A percentile compares a stretch with the other conserved stretches of the same genome.
Evolutionary conservation across 1,139 yeast species (phyloP).

Genomic region (Nakaseomyces nivariensis): DNA sequence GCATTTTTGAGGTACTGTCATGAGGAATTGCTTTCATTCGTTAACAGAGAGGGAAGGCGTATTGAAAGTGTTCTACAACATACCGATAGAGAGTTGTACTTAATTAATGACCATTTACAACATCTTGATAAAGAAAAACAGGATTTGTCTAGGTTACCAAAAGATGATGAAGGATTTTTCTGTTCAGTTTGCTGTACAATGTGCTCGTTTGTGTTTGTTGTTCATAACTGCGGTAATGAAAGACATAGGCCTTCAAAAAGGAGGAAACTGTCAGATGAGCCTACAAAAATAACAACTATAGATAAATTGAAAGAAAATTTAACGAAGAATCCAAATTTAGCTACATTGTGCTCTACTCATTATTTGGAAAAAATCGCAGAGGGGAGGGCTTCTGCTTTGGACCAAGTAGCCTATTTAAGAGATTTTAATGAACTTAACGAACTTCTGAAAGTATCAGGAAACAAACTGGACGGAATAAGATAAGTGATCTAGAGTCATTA

Average conservation of each 20-base stretch:
- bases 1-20: slow-evolving; percentile 20
- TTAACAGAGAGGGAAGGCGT: slow-evolving; percentile 5
- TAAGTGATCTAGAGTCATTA: neutral
- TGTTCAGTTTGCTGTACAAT: slow-evolving; percentile 31
- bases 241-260: slow-evolving; percentile 10
- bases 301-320: neutral
- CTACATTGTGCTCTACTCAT: neutral
- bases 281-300: neutral
- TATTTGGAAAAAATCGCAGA: neutral
- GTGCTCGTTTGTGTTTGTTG: slow-evolving; percentile 29
- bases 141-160: slow-evolving; percentile 4
- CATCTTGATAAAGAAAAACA: neutral
- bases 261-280: slow-evolving; percentile 3
- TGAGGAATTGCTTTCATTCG: slow-evolving; percentile 4
- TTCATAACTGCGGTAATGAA: slow-evolving; percentile 5
- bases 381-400: neutral
- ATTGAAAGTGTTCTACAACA: neutral
- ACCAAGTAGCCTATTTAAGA: neutral
- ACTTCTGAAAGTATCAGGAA: slow-evolving; percentile 2
- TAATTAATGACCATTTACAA: neutral
- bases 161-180: slow-evolving; percentile 16
- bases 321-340: neutral
- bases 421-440: slow-evolving; percentile 1
- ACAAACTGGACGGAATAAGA: slow-evolving; percentile 2
- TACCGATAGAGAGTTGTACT: neutral